phyloP scores from a whole-genome alignment of 2,329 filamentous ascomycete genomes.

The Cercospora janseana region DNA sequence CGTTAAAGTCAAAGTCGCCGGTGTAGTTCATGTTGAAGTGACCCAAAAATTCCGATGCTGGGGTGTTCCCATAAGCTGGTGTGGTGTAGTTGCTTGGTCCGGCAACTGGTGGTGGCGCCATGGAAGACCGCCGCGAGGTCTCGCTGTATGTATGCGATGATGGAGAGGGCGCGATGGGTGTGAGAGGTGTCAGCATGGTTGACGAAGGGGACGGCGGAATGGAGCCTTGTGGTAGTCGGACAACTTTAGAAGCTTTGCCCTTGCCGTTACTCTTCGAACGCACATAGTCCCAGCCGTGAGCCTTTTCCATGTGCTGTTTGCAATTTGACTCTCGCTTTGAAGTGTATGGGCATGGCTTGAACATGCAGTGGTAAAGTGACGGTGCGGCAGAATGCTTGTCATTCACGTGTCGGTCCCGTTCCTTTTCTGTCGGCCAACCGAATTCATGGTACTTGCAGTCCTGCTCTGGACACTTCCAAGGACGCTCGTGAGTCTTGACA shows the following conservation, averaged over 20 bases:
- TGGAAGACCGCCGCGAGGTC: constrained; percentile 35
- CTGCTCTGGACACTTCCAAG: constrained; percentile 83
- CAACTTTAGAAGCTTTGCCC: constrained; percentile 54
- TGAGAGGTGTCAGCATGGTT: constrained; percentile 36
- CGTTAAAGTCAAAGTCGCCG: constrained; percentile 36
- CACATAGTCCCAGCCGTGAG: constrained; percentile 85
- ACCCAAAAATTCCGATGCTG: constrained; percentile 36
- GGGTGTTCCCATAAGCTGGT: constrained; percentile 31
- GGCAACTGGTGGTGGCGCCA: constrained; percentile 35
- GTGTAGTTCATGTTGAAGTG: constrained; percentile 39
- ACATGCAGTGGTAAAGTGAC: constrained; percentile 78
- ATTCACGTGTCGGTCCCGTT: constrained; percentile 91
- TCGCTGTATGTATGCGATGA: constrained; percentile 39
- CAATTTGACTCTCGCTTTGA: constrained; percentile 96
- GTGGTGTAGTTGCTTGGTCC: constrained; percentile 35
- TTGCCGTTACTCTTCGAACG: constrained; percentile 90
- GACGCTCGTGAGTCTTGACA: constrained; percentile 94
- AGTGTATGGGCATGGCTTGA: constrained; percentile 81
- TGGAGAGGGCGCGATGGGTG: constrained; percentile 43
- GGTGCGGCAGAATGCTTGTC: constrained; percentile 88
- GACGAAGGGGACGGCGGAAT: constrained; percentile 63
- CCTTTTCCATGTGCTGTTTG: constrained; percentile 99
- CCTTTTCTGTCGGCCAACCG: constrained; percentile 97
- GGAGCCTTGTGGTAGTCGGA: constrained; percentile 58
- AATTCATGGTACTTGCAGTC: constrained; percentile 87